Evolutionary conservation across 2,329 filamentous ascomycete genomes (phyloP).

Genomic region (Monosporascus sp.): DNA sequence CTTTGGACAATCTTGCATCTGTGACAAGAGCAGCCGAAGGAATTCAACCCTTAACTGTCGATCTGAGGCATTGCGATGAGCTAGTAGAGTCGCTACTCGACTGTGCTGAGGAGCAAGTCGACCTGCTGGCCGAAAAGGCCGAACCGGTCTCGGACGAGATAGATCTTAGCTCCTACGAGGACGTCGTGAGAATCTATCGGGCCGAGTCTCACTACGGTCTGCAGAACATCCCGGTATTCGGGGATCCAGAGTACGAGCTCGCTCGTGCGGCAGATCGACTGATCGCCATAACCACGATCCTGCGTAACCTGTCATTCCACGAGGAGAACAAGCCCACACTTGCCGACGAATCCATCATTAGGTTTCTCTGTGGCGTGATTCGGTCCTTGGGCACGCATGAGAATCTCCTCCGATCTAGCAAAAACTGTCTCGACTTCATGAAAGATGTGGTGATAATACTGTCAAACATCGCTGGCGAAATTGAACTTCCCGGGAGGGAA

Average conservation of each 20-base stretch:
- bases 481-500: constrained; percentile 79
- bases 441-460: constrained; percentile 88
- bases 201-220: constrained; percentile 62
- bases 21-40: constrained; percentile 58
- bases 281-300: constrained; percentile 84
- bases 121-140: constrained; percentile 77
- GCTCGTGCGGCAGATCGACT: constrained; percentile 82
- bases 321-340: constrained; percentile 66
- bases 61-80: constrained; percentile 75
- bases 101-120: constrained; percentile 83
- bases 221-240: constrained; percentile 68
- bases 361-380: constrained; percentile 78
- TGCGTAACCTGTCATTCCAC: constrained; percentile 89
- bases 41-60: constrained; percentile 58
- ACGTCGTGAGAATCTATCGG: constrained; percentile 73
- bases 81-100: constrained; percentile 83
- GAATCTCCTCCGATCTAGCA: constrained; percentile 74
- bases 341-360: constrained; percentile 71
- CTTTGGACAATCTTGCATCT: constrained; percentile 75
- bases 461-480: constrained; percentile 77
- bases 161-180: constrained; percentile 79
- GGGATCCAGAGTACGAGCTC: constrained; percentile 71
- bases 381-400: constrained; percentile 84
- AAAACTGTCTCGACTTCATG: constrained; percentile 92
- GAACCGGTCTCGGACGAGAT: constrained; percentile 84